phyloP scores from a whole-genome alignment of 495 filamentous ascomycete species.

The Aspergillus panamensis region DNA sequence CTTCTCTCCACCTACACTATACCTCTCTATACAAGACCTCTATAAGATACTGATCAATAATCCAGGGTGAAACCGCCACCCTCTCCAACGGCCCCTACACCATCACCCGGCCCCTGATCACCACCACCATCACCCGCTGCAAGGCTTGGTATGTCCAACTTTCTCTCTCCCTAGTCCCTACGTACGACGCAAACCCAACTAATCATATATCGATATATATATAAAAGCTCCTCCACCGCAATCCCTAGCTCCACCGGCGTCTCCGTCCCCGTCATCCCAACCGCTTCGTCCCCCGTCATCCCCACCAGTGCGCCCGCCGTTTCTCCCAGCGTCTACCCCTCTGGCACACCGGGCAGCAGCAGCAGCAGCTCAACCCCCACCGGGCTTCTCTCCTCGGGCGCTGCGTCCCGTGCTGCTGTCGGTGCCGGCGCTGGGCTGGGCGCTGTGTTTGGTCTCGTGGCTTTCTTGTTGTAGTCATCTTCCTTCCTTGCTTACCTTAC shows the following conservation, averaged over 20 bases:
- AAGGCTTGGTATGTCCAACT: slow-evolving; percentile 59
- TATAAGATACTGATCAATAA: slow-evolving; percentile 8
- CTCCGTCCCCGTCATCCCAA: slow-evolving; percentile 56
- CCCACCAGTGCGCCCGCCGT: slow-evolving; percentile 5
- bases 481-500: not conserved
- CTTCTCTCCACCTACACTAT: too few species aligned
- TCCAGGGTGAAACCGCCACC: slow-evolving; percentile 49
- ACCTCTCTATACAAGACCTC: not conserved
- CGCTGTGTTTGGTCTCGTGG: slow-evolving; percentile 69
- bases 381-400: slow-evolving; percentile 46
- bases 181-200: too few species aligned
- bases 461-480: slow-evolving; percentile 66
- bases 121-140: slow-evolving; percentile 61
- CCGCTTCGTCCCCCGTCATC: slow-evolving; percentile 12
- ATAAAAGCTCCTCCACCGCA: slow-evolving; percentile 25
- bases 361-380: too few species aligned
- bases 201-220: slow-evolving; percentile 3
- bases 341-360: too few species aligned
- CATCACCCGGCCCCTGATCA: slow-evolving; percentile 65
- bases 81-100: slow-evolving; percentile 60
- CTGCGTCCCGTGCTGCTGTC: slow-evolving; percentile 41
- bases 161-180: too few species aligned
- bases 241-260: slow-evolving; percentile 26
- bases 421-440: slow-evolving; percentile 68
- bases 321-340: slow-evolving; percentile 26